Evolutionary conservation across 2,329 filamentous ascomycete genomes (phyloP).

Genomic region (Penicillium paneum): DNA sequence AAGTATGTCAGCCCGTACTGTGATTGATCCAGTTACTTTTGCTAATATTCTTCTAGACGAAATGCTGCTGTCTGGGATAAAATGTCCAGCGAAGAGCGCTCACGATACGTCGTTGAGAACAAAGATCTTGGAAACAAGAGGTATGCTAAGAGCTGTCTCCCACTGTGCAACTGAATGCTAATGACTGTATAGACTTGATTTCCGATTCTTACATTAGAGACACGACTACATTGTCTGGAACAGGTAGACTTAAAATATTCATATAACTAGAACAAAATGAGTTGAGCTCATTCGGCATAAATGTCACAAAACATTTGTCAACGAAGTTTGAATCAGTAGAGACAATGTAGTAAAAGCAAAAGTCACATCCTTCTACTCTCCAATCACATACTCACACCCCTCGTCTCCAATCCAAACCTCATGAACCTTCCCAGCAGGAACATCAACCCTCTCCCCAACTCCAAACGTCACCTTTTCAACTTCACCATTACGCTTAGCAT

Average conservation of each 20-base stretch:
- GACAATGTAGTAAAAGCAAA: no score
- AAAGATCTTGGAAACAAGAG: constrained; percentile 46
- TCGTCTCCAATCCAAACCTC: constrained; percentile 60
- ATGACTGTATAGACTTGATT: constrained; percentile 33
- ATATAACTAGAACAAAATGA: background rate
- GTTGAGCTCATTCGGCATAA: background rate
- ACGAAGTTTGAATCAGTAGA: no score
- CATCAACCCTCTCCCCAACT: constrained; percentile 54
- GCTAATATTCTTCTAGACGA: constrained; percentile 22
- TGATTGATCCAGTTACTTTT: background rate
- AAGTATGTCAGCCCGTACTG: constrained; percentile 27
- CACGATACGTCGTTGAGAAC: constrained; percentile 39
- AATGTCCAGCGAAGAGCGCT: constrained; percentile 40
- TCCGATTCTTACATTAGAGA: constrained; percentile 35
- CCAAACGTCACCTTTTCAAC: constrained; percentile 54
- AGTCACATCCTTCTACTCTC: constrained; percentile 41
- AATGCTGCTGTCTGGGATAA: constrained; percentile 39
- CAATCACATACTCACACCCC: constrained; percentile 62
- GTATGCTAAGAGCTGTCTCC: constrained; percentile 12
- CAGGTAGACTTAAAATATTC: background rate
- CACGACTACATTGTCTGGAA: background rate
- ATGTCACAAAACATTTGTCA: background rate
- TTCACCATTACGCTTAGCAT: constrained; percentile 24
- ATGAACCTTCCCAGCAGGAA: constrained; percentile 54
- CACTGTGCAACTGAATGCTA: background rate